Percentiles rank a stretch among this genome's conserved stretches.
phyloP scores from a whole-genome alignment of 75 land plant genomes.

The Cryptomeria japonica region DNA sequence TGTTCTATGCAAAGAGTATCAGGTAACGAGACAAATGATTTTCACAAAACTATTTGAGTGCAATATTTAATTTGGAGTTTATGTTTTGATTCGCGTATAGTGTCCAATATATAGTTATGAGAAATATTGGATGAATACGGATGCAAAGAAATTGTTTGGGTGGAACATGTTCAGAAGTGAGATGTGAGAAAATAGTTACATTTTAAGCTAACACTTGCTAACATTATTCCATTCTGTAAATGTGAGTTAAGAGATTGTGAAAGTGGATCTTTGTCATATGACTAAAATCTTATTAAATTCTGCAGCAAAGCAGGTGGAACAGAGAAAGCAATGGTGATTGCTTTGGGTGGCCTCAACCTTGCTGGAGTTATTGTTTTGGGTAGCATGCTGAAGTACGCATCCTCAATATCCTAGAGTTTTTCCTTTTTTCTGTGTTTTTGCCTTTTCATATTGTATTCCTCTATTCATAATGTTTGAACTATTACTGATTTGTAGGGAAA shows the following conservation, averaged over 20 bases:
- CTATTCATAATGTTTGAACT: neutral
- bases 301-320: constrained; percentile 75
- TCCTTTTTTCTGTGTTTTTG: neutral
- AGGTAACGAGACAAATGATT: neutral
- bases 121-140: neutral
- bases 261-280: neutral
- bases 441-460: neutral
- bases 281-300: neutral
- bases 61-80: neutral
- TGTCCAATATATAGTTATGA: neutral
- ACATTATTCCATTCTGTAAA: neutral
- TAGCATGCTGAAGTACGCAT: constrained; percentile 71
- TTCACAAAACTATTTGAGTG: neutral
- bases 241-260: neutral
- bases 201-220: neutral
- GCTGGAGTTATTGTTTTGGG: constrained; percentile 84
- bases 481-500: constrained; percentile 29
- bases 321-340: constrained; percentile 85
- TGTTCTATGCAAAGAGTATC: neutral
- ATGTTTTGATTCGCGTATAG: neutral
- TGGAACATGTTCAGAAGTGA: neutral
- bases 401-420: neutral
- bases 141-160: neutral
- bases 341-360: constrained; percentile 84
- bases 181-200: neutral